Percentiles rank a stretch among this genome's conserved stretches.
Conservation (phyloP, 768 basidiomycete genomes). For the Amylocystis lapponica region DNA sequence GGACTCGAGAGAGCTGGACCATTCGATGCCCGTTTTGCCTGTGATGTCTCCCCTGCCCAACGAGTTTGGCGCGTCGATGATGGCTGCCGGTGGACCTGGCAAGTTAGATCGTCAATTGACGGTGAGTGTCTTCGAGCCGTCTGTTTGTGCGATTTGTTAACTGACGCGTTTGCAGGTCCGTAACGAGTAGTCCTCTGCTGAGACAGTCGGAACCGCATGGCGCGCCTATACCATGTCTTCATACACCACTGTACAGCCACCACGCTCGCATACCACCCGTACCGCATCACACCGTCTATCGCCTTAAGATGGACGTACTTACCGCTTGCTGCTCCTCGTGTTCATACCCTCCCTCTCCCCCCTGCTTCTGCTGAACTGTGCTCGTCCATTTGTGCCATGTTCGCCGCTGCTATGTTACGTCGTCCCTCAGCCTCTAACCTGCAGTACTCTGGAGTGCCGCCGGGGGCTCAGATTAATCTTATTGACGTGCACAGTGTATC, state of each 20-base stretch:
- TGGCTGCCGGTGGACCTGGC: constrained; percentile 3
- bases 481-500: too few relatives aligned
- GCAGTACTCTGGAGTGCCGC: too few relatives aligned
- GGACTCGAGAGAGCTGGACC: constrained; percentile 13
- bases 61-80: constrained; percentile 13
- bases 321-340: too few relatives aligned
- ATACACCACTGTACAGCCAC: constrained; percentile 2
- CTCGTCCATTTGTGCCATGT: too few relatives aligned
- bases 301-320: constrained; percentile 3
- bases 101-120: constrained; percentile 9
- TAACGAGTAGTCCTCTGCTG: constrained; percentile 11
- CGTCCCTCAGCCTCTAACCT: too few relatives aligned
- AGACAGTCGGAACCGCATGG: constrained; percentile 1
- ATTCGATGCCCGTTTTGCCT: constrained; percentile 10
- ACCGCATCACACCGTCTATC: constrained; percentile 4
- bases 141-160: not conserved
- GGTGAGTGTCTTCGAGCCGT: constrained; percentile 4
- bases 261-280: not conserved
- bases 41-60: constrained; percentile 14
- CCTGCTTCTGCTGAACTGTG: too few relatives aligned
- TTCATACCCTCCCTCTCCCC: too few relatives aligned
- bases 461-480: too few relatives aligned
- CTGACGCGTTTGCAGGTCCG: constrained; percentile 10
- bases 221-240: constrained; percentile 13
- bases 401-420: too few relatives aligned